Conservation (phyloP, 2,329 filamentous ascomycete species). For the Exophiala bonariae region DNA sequence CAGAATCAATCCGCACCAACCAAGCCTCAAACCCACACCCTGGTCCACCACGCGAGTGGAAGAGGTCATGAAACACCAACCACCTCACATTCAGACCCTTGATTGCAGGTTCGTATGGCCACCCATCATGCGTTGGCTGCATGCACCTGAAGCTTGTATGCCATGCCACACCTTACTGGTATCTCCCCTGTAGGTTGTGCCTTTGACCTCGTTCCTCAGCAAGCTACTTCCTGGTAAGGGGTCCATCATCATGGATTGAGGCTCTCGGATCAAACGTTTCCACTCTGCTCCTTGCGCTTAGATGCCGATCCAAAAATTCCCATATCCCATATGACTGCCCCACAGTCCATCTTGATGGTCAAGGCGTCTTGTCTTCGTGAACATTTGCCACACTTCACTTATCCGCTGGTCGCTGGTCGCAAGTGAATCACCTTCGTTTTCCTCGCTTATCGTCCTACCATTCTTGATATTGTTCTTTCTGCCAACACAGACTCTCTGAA, state of each 20-base stretch:
- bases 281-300: slow-evolving; percentile 24
- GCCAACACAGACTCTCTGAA: slow-evolving; percentile 7
- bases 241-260: slow-evolving; percentile 18
- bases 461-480: slow-evolving; percentile 20
- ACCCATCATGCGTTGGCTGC: slow-evolving; percentile 15
- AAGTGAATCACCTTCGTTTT: slow-evolving; percentile 10
- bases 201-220: slow-evolving; percentile 9
- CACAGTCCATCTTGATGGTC: slow-evolving; percentile 17
- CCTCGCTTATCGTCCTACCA: slow-evolving; percentile 21
- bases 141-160: slow-evolving; percentile 8
- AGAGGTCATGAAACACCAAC: slow-evolving; percentile 24
- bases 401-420: slow-evolving; percentile 9
- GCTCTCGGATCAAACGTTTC: slow-evolving; percentile 11
- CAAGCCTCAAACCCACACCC: slow-evolving; percentile 9
- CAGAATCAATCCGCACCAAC: slow-evolving; percentile 17
- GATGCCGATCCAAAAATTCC: slow-evolving; percentile 24
- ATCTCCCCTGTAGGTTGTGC: slow-evolving; percentile 13
- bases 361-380: slow-evolving; percentile 16
- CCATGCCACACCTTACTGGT: background rate
- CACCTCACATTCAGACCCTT: slow-evolving; percentile 15
- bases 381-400: slow-evolving; percentile 6
- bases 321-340: slow-evolving; percentile 23
- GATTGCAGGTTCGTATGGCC: slow-evolving; percentile 10
- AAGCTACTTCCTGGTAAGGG: slow-evolving; percentile 13
- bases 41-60: slow-evolving; percentile 10